A percentile compares a stretch with the other conserved stretches of the same genome.
Conservation (phyloP, 345 rosid species). For the Pistacia integerrima region DNA sequence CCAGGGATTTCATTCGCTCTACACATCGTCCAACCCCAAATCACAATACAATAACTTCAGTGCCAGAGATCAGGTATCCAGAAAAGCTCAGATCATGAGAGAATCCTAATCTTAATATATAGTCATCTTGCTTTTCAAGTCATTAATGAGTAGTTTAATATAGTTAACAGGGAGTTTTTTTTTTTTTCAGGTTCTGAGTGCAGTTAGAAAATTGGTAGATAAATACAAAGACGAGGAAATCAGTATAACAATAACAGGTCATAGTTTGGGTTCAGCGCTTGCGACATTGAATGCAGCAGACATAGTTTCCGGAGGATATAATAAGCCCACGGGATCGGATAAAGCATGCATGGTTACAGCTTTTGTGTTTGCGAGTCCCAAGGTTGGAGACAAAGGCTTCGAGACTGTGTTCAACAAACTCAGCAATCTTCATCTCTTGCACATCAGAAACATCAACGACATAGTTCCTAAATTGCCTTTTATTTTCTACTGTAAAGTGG, state of each 20-base stretch:
- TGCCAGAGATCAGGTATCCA: slow-evolving; percentile 41
- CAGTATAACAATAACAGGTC: slow-evolving; percentile 57
- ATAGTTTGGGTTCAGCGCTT: slow-evolving; percentile 64
- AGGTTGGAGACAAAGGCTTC: slow-evolving; percentile 37
- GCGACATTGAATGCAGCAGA: slow-evolving; percentile 53
- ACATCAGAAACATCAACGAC: slow-evolving; percentile 33
- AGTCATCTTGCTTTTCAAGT: no score
- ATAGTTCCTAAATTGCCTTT: slow-evolving; percentile 33
- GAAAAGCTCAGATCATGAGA: no score
- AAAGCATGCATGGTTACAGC: slow-evolving; percentile 36
- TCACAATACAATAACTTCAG: slow-evolving; percentile 22
- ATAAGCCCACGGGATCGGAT: slow-evolving; percentile 18
- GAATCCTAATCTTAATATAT: no score
- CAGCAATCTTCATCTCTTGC: slow-evolving; percentile 31
- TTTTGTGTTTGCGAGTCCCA: slow-evolving; percentile 44
- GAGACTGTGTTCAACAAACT: slow-evolving; percentile 20
- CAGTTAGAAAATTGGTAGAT: slow-evolving; percentile 44
- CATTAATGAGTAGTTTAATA: no score
- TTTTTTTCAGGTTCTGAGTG: slow-evolving; percentile 33
- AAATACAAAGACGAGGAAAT: slow-evolving; percentile 44
- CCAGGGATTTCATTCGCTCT: slow-evolving; percentile 39
- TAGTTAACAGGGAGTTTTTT: no score
- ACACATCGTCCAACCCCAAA: background rate
- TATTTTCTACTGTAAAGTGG: slow-evolving; percentile 27
- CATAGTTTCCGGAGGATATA: slow-evolving; percentile 36